Evolutionary conservation across 2,329 filamentous ascomycete species (phyloP).

Genomic region (Aspergillus sp.): DNA sequence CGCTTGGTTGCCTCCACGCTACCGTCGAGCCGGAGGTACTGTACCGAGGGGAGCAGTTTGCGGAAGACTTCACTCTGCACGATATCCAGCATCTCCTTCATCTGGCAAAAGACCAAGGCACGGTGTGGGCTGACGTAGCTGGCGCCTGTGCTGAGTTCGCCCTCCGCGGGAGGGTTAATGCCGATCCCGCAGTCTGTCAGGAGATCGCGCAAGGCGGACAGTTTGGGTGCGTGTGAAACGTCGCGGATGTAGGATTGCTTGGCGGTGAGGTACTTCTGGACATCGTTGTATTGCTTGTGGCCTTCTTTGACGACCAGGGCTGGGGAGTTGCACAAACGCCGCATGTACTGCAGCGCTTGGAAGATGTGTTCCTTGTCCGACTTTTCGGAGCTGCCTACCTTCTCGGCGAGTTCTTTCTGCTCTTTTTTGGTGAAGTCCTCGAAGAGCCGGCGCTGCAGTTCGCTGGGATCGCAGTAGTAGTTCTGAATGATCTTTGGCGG

Average conservation of each 20-base stretch:
- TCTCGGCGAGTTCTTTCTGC: constrained; percentile 74
- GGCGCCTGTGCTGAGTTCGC: constrained; percentile 50
- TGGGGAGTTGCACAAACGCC: constrained; percentile 96
- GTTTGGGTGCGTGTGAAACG: constrained; percentile 80
- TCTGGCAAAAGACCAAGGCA: constrained; percentile 95
- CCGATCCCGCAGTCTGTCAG: constrained; percentile 99
- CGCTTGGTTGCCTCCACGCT: constrained; percentile 85
- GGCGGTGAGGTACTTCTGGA: constrained; percentile 68
- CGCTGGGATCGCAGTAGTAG: constrained; percentile 96
- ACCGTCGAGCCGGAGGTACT: constrained; percentile 89
- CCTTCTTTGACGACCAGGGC: constrained; percentile 92
- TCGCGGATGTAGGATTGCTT: constrained; percentile 79
- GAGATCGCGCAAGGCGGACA: constrained; percentile 80
- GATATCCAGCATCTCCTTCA: constrained; percentile 99
- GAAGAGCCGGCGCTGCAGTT: constrained; percentile 88
- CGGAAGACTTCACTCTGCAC: constrained; percentile 90
- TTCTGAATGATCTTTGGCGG: constrained; percentile 98
- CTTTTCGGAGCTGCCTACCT: constrained; percentile 77
- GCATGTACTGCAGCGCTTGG: constrained; percentile 98
- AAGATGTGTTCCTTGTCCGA: constrained; percentile 98
- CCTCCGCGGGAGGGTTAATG: constrained; percentile 51
- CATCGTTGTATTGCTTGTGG: constrained; percentile 81
- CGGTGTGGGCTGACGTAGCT: constrained; percentile 92
- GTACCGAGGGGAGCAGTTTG: constrained; percentile 82
- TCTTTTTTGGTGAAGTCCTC: constrained; percentile 95